These are phyloP conservation scores for Lactarius indigo DNA, from an alignment of 768 basidiomycete genomes.

Conservation along the genomic window DNA sequence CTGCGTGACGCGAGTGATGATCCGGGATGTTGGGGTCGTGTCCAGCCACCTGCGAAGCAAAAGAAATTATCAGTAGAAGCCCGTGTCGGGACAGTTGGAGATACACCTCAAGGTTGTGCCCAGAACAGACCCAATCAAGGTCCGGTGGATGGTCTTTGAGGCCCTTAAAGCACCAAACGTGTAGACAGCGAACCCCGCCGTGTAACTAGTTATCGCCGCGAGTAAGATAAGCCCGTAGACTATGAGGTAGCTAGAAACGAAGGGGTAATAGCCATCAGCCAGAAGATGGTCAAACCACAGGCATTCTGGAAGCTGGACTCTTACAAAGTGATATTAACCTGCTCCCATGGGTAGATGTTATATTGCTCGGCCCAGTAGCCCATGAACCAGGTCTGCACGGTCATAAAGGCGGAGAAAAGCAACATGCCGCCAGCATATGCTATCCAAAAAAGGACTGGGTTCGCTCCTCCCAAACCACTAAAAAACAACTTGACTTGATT, in stretches of 20 bases:
- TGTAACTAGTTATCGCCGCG: conserved; percentile 33
- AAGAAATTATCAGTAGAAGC: not conserved
- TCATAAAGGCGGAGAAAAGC: conserved; percentile 26
- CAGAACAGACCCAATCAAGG: conserved; percentile 50
- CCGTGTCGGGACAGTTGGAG: conserved; percentile 23
- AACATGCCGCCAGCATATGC: conserved; percentile 26
- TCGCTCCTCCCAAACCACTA: conserved; percentile 29
- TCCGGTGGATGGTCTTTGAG: conserved; percentile 49
- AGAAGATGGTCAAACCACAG: no score
- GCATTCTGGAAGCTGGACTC: conserved; percentile 6
- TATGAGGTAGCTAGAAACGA: conserved; percentile 43
- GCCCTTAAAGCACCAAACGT: conserved; percentile 49
- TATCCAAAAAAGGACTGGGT: conserved; percentile 34
- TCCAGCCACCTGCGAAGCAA: conserved; percentile 43
- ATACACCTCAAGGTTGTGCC: conserved; percentile 60
- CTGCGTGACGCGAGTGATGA: conserved; percentile 63
- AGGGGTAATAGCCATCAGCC: not conserved
- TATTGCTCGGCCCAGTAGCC: conserved; percentile 47
- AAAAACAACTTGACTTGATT: conserved; percentile 33
- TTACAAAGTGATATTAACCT: conserved; percentile 37
- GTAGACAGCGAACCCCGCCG: conserved; percentile 36
- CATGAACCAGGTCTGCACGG: conserved; percentile 41
- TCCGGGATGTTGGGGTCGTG: conserved; percentile 48
- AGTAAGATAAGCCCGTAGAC: conserved; percentile 41
- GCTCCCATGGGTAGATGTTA: conserved; percentile 31